Evolutionary conservation across 164 flowering plant species (phyloP).

Genomic region (Buxus sempervirens): DNA sequence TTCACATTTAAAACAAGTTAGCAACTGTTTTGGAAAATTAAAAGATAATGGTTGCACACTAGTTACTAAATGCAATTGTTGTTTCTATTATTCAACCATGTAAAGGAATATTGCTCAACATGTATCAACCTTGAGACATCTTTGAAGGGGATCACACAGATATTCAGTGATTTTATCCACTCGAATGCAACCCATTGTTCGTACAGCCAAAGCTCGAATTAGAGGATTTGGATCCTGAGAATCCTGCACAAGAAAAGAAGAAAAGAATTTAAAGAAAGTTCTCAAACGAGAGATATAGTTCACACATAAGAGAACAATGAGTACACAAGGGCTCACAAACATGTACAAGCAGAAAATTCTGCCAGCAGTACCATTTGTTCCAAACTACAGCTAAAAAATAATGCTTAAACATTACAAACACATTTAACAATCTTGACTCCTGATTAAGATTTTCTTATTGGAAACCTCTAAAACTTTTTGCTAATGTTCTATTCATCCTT

Average conservation of each 20-base stretch:
- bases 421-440: too few relatives aligned
- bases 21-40: background rate
- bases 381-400: too few relatives aligned
- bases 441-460: too few relatives aligned
- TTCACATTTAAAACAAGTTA: background rate
- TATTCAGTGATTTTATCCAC: slow-evolving; percentile 99
- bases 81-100: background rate
- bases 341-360: too few relatives aligned
- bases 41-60: background rate
- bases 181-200: slow-evolving; percentile 99
- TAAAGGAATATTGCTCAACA: slow-evolving; percentile 4
- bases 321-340: too few relatives aligned
- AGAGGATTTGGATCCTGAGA: slow-evolving; percentile 99
- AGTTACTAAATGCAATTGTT: background rate
- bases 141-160: slow-evolving; percentile 97
- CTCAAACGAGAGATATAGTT: too few relatives aligned
- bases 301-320: background rate
- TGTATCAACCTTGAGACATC: slow-evolving; percentile 87
- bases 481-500: too few relatives aligned
- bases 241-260: too few relatives aligned
- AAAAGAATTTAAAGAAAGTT: too few relatives aligned
- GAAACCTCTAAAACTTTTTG: too few relatives aligned
- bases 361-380: too few relatives aligned
- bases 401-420: too few relatives aligned
- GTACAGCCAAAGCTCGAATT: slow-evolving; percentile 94